These are phyloP conservation scores for Citrullus mucosospermus DNA, from an alignment of 306 rosid species.

Conservation along the genomic window DNA sequence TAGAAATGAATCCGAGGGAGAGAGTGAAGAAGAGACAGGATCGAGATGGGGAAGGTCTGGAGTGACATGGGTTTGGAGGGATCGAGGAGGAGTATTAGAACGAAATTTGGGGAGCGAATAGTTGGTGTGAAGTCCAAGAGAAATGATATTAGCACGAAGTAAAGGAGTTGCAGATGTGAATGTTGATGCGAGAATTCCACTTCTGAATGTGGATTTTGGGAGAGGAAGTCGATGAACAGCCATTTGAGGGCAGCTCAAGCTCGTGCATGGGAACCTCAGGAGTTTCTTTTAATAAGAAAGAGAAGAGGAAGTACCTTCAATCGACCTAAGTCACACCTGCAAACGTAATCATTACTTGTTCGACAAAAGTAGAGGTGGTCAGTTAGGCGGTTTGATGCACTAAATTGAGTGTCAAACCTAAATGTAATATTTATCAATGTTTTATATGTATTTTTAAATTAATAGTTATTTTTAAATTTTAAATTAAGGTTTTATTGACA, in stretches of 20 bases:
- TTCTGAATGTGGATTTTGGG: background rate
- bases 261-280: background rate
- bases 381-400: no score
- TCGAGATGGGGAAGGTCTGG: background rate
- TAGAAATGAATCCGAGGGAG: constrained; percentile 25
- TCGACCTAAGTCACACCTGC: no score
- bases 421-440: no score
- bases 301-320: no score
- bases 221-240: background rate
- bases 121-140: background rate
- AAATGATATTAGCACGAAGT: background rate
- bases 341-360: no score
- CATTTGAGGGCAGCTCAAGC: background rate
- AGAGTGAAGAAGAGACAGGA: constrained; percentile 13
- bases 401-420: no score
- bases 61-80: constrained; percentile 1
- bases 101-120: constrained; percentile 6
- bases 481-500: no score
- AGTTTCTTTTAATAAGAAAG: no score
- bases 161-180: background rate
- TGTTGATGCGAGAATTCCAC: background rate
- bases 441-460: no score
- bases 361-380: no score
- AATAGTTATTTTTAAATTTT: no score
- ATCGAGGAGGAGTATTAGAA: background rate